Evolutionary conservation across 2,329 filamentous ascomycete species (phyloP).

Genomic region (Ophiosphaerella korrae): DNA sequence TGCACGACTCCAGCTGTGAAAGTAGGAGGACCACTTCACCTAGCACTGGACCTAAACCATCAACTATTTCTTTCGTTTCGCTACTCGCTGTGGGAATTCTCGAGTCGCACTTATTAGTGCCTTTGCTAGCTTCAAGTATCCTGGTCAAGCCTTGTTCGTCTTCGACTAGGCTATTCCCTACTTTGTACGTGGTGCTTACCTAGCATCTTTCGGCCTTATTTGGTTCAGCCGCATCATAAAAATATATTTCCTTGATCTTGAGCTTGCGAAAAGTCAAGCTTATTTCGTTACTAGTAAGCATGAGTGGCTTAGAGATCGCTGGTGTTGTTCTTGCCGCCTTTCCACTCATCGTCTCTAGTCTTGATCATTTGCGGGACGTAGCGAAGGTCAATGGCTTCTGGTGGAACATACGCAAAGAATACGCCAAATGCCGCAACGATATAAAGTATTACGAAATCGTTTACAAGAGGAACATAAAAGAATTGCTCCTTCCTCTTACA

Average conservation of each 20-base stretch:
- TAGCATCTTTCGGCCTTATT: no score
- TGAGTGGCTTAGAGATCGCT: slow-evolving; percentile 26
- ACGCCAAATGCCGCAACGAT: slow-evolving; percentile 16
- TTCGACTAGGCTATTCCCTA: not conserved
- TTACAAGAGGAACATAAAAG: slow-evolving; percentile 21
- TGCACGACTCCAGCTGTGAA: no score
- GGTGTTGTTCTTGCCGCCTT: slow-evolving; percentile 23
- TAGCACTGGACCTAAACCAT: no score
- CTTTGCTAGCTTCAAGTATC: no score
- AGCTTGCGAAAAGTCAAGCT: not conserved
- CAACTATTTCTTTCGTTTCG: no score
- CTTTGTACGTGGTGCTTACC: not conserved
- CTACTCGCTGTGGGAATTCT: no score
- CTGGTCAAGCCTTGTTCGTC: not conserved
- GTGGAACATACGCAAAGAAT: slow-evolving; percentile 18
- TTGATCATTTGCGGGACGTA: slow-evolving; percentile 23
- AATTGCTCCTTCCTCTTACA: slow-evolving; percentile 13
- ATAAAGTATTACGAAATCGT: slow-evolving; percentile 14
- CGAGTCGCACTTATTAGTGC: no score
- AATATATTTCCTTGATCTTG: not conserved
- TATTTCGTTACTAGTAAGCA: not conserved
- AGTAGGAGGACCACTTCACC: no score
- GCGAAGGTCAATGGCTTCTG: slow-evolving; percentile 21
- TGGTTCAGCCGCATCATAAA: no score
- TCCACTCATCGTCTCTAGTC: slow-evolving; percentile 18